Evolutionary conservation across 2,329 filamentous ascomycete genomes (phyloP).

Genomic region (Colletotrichum cuscutae): DNA sequence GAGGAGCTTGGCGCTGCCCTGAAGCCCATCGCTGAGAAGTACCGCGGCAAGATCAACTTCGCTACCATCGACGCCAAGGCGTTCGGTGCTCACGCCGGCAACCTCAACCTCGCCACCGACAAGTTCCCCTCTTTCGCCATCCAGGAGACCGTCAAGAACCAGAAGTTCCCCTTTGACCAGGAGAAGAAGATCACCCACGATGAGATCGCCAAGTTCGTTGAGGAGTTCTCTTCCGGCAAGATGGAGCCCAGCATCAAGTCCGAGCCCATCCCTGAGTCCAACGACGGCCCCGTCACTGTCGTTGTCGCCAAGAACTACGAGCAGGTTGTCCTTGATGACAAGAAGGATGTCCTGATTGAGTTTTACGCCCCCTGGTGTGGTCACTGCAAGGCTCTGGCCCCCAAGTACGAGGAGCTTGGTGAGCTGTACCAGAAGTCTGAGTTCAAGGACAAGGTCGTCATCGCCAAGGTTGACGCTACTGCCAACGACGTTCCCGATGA

Average conservation of each 20-base stretch:
- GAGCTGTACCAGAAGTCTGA: constrained; percentile 80
- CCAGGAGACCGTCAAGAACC: constrained; percentile 94
- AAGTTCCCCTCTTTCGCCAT: constrained; percentile 98
- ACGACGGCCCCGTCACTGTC: constrained; percentile 88
- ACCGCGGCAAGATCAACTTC: constrained; percentile 96
- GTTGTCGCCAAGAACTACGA: constrained; percentile 96
- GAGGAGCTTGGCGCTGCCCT: constrained; percentile 79
- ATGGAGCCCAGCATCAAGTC: constrained; percentile 97
- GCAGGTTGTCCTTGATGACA: constrained; percentile 88
- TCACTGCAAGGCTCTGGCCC: constrained; percentile 98
- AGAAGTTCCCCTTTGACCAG: constrained; percentile 95
- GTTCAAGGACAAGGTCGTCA: constrained; percentile 84
- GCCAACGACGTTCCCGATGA: constrained; percentile 96
- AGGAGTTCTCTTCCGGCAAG: constrained; percentile 87
- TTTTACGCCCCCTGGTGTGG: constrained; percentile 99
- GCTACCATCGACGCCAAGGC: constrained; percentile 95
- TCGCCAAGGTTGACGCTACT: constrained; percentile 98
- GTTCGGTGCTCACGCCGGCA: constrained; percentile 93
- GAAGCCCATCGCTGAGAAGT: constrained; percentile 88
- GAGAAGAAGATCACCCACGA: constrained; percentile 79
- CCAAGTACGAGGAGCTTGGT: constrained; percentile 95
- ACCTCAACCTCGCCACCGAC: constrained; percentile 96
- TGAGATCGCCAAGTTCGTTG: constrained; percentile 82
- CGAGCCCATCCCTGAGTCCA: constrained; percentile 92
- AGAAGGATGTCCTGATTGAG: constrained; percentile 97